phyloP scores from a whole-genome alignment of 768 basidiomycete genomes.

The Piloderma croceum region DNA sequence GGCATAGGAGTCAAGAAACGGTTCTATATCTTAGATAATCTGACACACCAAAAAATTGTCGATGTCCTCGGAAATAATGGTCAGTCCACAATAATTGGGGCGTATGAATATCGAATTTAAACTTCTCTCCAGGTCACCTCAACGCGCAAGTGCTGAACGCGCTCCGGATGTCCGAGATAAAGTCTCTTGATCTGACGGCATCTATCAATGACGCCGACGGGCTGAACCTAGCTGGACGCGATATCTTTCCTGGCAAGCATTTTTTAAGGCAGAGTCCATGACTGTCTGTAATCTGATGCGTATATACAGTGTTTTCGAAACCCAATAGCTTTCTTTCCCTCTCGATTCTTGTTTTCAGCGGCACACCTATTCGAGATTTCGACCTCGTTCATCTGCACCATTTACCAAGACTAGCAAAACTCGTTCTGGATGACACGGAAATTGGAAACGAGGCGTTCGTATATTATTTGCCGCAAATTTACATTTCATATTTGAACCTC shows the following conservation, averaged over 20 bases:
- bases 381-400: slow-evolving; percentile 49
- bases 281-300: slow-evolving; percentile 5
- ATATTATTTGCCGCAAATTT: neutral
- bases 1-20: slow-evolving; percentile 44
- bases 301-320: slow-evolving; percentile 41
- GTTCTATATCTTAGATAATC: slow-evolving; percentile 23
- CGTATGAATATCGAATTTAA: slow-evolving; percentile 9
- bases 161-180: slow-evolving; percentile 42
- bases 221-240: slow-evolving; percentile 41
- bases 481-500: neutral
- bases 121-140: slow-evolving; percentile 37
- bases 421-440: slow-evolving; percentile 47
- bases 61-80: slow-evolving; percentile 22
- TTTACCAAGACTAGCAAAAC: slow-evolving; percentile 42
- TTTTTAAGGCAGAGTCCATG: slow-evolving; percentile 2
- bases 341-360: slow-evolving; percentile 44
- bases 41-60: slow-evolving; percentile 40
- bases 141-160: slow-evolving; percentile 39
- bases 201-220: slow-evolving; percentile 45
- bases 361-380: slow-evolving; percentile 38
- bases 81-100: slow-evolving; percentile 31
- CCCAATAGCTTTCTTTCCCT: slow-evolving; percentile 49
- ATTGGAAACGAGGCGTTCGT: slow-evolving; percentile 60
- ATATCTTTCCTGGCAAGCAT: slow-evolving; percentile 34
- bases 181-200: slow-evolving; percentile 38